These are phyloP conservation scores for Penicillium turbatum DNA, from an alignment of 495 filamentous ascomycete genomes.

Conservation along the genomic window DNA sequence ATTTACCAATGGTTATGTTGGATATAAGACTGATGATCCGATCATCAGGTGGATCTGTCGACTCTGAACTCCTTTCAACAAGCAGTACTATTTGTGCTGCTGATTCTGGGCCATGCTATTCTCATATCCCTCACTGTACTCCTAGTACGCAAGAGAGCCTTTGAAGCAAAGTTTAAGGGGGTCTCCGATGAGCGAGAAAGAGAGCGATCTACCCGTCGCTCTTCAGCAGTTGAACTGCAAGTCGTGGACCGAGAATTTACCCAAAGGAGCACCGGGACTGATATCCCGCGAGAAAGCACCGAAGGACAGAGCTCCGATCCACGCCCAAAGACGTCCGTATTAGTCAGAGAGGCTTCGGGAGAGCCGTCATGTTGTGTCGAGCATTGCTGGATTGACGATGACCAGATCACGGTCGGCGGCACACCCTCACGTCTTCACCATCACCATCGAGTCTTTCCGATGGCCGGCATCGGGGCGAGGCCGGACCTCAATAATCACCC, in stretches of 20 bases:
- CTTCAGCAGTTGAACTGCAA: conserved; percentile 12
- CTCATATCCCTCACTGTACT: conserved; percentile 41
- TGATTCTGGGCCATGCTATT: conserved; percentile 64
- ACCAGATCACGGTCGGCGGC: conserved; percentile 33
- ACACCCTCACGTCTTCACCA: conserved; percentile 18
- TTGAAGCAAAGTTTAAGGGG: conserved; percentile 61
- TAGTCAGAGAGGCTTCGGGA: not conserved
- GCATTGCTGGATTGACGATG: conserved; percentile 26
- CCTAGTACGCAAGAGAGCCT: conserved; percentile 62
- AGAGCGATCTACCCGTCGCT: conserved; percentile 8
- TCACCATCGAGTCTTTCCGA: conserved; percentile 44
- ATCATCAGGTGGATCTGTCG: conserved; percentile 54
- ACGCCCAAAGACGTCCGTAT: not conserved
- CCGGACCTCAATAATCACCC: conserved; percentile 42
- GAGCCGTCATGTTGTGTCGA: conserved; percentile 10
- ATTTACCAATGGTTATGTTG: not conserved
- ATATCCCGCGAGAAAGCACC: not conserved
- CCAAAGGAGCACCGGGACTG: not conserved
- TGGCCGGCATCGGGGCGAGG: conserved; percentile 52
- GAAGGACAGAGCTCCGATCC: not conserved
- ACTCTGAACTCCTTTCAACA: conserved; percentile 78
- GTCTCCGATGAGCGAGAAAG: conserved; percentile 47
- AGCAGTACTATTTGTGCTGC: conserved; percentile 64
- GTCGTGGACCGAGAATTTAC: not conserved
- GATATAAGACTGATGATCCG: not conserved